A percentile compares a stretch with the other conserved stretches of the same genome.
phyloP scores from a whole-genome alignment of 177 flowering plant species.

The Vitis hybrid region DNA sequence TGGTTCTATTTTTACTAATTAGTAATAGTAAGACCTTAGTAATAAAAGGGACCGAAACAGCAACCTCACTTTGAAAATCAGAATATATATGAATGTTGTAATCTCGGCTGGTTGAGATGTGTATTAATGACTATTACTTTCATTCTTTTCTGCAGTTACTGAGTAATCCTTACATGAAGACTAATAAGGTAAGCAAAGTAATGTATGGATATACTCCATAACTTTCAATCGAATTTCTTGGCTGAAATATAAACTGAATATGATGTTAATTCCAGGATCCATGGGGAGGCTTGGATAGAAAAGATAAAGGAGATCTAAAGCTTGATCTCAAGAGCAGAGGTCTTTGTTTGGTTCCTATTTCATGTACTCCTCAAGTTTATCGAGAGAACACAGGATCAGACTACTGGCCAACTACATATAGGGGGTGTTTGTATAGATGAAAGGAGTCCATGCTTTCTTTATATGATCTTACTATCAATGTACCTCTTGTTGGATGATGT shows the following conservation, averaged over 20 bases:
- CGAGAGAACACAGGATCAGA: conserved; percentile 63
- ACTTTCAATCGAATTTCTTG: not conserved
- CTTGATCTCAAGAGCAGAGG: conserved; percentile 60
- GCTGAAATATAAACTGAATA: not conserved
- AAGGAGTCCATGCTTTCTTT: too few relatives aligned
- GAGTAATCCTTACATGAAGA: conserved; percentile 65
- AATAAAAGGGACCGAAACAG: not conserved
- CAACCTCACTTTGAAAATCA: not conserved
- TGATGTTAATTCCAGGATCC: conserved; percentile 42
- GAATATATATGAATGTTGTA: too few relatives aligned
- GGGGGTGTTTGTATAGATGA: conserved; percentile 70
- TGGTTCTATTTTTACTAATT: not conserved
- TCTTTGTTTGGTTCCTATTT: conserved; percentile 66
- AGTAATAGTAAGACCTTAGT: not conserved
- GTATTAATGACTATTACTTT: not conserved
- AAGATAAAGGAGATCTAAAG: conserved; percentile 42
- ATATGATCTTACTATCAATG: too few relatives aligned
- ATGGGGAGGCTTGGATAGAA: conserved; percentile 57
- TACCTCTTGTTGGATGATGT: too few relatives aligned
- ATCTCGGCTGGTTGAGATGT: too few relatives aligned
- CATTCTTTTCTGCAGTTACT: conserved; percentile 44
- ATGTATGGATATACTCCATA: too few relatives aligned
- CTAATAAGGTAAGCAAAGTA: conserved; percentile 38
- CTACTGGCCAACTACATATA: conserved; percentile 65
- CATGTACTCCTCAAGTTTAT: conserved; percentile 56